Evolutionary conservation across 164 flowering plant species (phyloP).

Genomic region (Liriodendron chinense): DNA sequence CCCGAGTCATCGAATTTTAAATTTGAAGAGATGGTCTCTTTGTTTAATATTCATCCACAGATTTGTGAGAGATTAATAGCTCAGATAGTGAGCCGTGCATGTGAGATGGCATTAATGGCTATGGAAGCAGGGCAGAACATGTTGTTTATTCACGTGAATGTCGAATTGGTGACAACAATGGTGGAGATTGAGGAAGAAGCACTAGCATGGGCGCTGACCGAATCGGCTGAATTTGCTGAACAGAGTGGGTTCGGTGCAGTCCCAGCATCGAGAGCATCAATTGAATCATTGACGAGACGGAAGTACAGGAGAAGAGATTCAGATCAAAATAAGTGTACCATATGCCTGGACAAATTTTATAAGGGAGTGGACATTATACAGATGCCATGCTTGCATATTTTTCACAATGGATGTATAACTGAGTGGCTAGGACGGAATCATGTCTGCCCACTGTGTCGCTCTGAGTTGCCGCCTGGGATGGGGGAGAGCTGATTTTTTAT

Average conservation of each 20-base stretch:
- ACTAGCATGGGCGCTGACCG: not conserved
- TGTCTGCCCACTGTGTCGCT: not conserved
- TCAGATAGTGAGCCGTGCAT: not conserved
- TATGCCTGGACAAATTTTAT: not conserved
- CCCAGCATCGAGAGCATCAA: not conserved
- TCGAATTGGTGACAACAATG: not conserved
- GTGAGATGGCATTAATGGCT: not conserved
- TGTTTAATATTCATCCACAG: not conserved
- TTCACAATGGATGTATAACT: not conserved
- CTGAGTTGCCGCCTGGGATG: no score
- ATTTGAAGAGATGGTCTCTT: no score
- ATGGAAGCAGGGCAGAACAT: not conserved
- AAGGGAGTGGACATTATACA: not conserved
- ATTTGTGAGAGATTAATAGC: not conserved
- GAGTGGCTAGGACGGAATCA: not conserved
- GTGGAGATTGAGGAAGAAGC: not conserved
- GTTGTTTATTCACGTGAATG: not conserved
- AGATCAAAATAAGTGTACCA: not conserved
- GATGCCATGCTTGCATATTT: not conserved
- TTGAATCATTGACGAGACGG: not conserved
- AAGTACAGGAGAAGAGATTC: not conserved
- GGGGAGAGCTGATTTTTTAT: no score
- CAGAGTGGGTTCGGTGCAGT: not conserved
- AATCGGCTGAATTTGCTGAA: not conserved
- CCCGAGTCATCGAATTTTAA: not conserved